A percentile compares a stretch with the other conserved stretches of the same genome.
Evolutionary conservation across 352 stramenopile species (phyloP).

Genomic region (Phytopythium boreale): DNA sequence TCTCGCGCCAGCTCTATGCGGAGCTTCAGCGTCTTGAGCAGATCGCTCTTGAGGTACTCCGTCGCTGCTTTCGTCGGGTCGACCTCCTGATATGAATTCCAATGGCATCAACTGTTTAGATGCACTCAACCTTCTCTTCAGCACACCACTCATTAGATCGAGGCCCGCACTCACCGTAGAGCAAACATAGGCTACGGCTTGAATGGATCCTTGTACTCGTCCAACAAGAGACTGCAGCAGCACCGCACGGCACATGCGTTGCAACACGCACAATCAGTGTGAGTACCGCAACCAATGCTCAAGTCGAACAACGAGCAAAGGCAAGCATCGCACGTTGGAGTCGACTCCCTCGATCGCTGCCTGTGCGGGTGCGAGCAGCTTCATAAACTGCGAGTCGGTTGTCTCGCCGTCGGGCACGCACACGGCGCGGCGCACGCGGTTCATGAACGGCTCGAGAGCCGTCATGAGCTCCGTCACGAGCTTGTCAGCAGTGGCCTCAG

Average conservation of each 20-base stretch:
- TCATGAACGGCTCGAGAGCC: conserved; percentile 43
- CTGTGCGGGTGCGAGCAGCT: conserved; percentile 32
- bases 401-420: conserved; percentile 26
- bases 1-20: conserved; percentile 55
- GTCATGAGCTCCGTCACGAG: conserved; percentile 41
- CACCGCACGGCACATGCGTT: too few relatives aligned
- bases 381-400: conserved; percentile 27
- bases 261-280: too few relatives aligned
- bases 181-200: conserved; percentile 50
- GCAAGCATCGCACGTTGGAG: conserved; percentile 25
- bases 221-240: conserved; percentile 19
- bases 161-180: conserved; percentile 20
- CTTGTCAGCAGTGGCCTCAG: conserved; percentile 24
- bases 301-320: too few relatives aligned
- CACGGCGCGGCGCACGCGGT: conserved; percentile 32
- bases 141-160: too few relatives aligned
- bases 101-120: not conserved
- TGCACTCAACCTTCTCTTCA: too few relatives aligned
- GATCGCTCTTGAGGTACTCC: conserved; percentile 62
- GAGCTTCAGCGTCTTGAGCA: conserved; percentile 58
- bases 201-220: conserved; percentile 43
- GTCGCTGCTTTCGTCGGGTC: conserved; percentile 32
- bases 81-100: conserved; percentile 20
- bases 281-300: too few relatives aligned
- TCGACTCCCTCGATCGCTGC: conserved; percentile 11